Base-by-base conservation (phyloP, 352 stramenopile genomes). In the Phytophthora megakarya region DNA sequence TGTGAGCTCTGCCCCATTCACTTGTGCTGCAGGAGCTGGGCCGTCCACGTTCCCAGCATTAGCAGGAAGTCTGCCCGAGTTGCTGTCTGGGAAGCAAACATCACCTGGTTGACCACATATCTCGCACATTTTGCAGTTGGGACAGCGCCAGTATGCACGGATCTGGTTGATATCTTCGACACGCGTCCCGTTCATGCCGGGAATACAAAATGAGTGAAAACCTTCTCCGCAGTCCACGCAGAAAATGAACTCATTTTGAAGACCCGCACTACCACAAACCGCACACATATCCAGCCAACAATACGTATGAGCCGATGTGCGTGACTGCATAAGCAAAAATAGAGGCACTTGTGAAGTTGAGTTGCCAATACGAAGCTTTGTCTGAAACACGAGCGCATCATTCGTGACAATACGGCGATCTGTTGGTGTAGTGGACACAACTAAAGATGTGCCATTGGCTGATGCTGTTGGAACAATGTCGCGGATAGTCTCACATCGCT, bases 51-150 rank as follows among this genome's bases (percentile, higher is more conserved):
- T 73, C 13, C 55, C 55, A 49, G 62, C 53, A 22, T 48, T 68
- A 52, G 25, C 56, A 58, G 56, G 33, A 37, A 58, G 38, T 37
- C 61, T 58, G 26, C 10, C 22, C 16, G 38, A 23, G n/a, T 43
- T 57, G 25, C n/a, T 50, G 3, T 52, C 48, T 23, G 42, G 39
- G 18, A 43, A 61, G 22, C 60, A 64, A 21, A 76, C 65, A 8
- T 48, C 39, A 1, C 65, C 78, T 15, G 84, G 76, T 48, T 84
- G 77, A 2, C 90, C 90, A 33, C 92, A 98, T 28, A 97, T 78
- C 62, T 98, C 94, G 63, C 96, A 99, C 61, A 98, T 88, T 53
- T 98, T 98, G 72, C 96, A 99, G 74, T 98, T 99, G 0, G 69
- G 72, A 67, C 96, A 99, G 19, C 95, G 83, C 95, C 95, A 98